Evolutionary conservation across 73 alveolate genomes (phyloP), one percentile per base, ranked within the genome.

Genomic region (Durusdinium trenchii): DNA sequence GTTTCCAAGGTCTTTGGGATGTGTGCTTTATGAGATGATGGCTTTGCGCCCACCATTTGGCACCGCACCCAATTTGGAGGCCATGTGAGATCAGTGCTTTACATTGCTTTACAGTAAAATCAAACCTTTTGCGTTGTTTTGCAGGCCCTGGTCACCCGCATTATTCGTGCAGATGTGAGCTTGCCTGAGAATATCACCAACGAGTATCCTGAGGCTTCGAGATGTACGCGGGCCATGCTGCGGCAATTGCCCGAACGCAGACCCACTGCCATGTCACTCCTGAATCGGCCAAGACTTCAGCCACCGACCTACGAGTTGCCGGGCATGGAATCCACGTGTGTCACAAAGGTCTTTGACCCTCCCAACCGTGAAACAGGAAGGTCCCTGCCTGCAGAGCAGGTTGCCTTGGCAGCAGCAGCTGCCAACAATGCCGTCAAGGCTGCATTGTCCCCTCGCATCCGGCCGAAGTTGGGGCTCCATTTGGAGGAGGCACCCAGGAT

Each of bases 31-130:
- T 45, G 96, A 89, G 61, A 89, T 89, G 96, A 89, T 89, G 96
- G 96, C 96, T 40, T 48, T 89, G 67, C 96, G 96, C 40, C 96
- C 96, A 64, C 96, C 96, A n/a, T 89, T 89, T 48, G 96, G 96
- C 38, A 89, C 96, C 30, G 96, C 96, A 43, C 96, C 96, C 30
- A 89, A 89, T 35, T 67, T 89, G 86, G 96, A 89, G 96, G 96
- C 69, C 52, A 0, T 43, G 61, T 30, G n/a, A 40, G 36, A 1
- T 67, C n/a, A 14, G 6, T 20, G 7, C 28, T 71, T 6, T 28
- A 20, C 51, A 36, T 32, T 35, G 84, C 26, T 71, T 71, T 18
- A 23, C 42, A n/a, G 60, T 46, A 47, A 10, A 40, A 45, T 79
- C 7, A 12, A 6, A 6, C 40, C 1, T n/a, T 28, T 5, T 35